A percentile compares a stretch with the other conserved stretches of the same genome.
phyloP scores from a whole-genome alignment of 1,139 yeast species.

The Kluyveromyces sp. region DNA sequence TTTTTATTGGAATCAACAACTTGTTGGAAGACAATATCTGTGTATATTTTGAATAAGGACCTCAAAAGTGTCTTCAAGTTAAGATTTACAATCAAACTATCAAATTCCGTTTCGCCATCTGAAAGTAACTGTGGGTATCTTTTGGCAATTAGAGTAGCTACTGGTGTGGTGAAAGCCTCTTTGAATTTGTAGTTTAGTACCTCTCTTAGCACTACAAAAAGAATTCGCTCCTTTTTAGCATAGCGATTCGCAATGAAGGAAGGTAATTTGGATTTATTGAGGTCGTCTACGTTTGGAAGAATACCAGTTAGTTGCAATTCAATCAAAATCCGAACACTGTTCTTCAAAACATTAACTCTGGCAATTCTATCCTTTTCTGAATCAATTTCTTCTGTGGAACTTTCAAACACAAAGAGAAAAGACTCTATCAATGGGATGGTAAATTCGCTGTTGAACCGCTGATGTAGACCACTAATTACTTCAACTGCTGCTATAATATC shows the following conservation, averaged over 20 bases:
- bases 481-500: constrained; percentile 63
- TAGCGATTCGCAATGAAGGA: constrained; percentile 31
- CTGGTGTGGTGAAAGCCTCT: constrained; percentile 39
- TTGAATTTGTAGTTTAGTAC: constrained; percentile 43
- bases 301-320: constrained; percentile 63
- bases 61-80: constrained; percentile 22
- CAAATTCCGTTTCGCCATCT: constrained; percentile 19
- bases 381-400: constrained; percentile 32
- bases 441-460: constrained; percentile 52
- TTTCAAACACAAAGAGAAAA: constrained; percentile 40
- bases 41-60: constrained; percentile 41
- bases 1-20: constrained; percentile 33
- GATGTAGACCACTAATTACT: constrained; percentile 68
- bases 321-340: constrained; percentile 45
- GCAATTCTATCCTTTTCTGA: constrained; percentile 39
- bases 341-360: constrained; percentile 40
- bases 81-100: constrained; percentile 19
- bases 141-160: constrained; percentile 46
- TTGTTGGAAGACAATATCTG: constrained; percentile 38
- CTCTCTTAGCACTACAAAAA: constrained; percentile 47
- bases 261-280: constrained; percentile 34
- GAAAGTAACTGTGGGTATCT: constrained; percentile 36
- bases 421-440: constrained; percentile 45
- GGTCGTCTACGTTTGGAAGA: constrained; percentile 37
- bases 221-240: constrained; percentile 33